Conservation (phyloP, 2,329 filamentous ascomycete genomes). For the Xylaria digitata region DNA sequence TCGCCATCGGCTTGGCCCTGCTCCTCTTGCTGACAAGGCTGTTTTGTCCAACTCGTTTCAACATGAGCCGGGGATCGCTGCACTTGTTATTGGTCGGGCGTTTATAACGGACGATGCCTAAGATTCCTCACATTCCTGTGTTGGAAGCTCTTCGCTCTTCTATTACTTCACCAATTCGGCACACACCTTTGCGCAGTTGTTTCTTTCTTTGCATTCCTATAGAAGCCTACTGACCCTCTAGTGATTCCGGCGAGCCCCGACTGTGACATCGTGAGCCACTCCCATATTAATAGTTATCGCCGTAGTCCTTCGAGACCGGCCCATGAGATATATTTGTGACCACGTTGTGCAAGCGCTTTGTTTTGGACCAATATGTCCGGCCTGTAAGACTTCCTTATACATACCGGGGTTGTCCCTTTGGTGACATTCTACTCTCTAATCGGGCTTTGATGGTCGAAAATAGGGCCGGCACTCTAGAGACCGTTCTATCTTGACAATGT, state of each 20-base stretch:
- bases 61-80: slow-evolving; percentile 21
- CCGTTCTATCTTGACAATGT: background rate
- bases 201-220: slow-evolving; percentile 7
- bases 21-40: slow-evolving; percentile 36
- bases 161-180: too few relatives aligned
- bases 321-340: background rate
- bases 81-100: slow-evolving; percentile 28
- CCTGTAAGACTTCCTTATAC: slow-evolving; percentile 2
- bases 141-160: too few relatives aligned
- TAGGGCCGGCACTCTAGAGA: background rate
- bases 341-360: slow-evolving; percentile 10
- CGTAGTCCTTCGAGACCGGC: background rate
- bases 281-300: slow-evolving; percentile 21
- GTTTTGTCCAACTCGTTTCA: slow-evolving; percentile 31
- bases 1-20: background rate
- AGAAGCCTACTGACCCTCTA: background rate
- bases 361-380: background rate
- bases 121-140: slow-evolving; percentile 4
- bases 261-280: slow-evolving; percentile 16
- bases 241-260: slow-evolving; percentile 22
- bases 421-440: background rate
- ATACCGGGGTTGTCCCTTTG: background rate
- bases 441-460: background rate
- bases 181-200: background rate
- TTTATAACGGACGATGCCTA: slow-evolving; percentile 29